A percentile compares a stretch with the other conserved stretches of the same genome.
Evolutionary conservation across 2,329 filamentous ascomycete species (phyloP).

Genomic region (Polytolypa hystricis): DNA sequence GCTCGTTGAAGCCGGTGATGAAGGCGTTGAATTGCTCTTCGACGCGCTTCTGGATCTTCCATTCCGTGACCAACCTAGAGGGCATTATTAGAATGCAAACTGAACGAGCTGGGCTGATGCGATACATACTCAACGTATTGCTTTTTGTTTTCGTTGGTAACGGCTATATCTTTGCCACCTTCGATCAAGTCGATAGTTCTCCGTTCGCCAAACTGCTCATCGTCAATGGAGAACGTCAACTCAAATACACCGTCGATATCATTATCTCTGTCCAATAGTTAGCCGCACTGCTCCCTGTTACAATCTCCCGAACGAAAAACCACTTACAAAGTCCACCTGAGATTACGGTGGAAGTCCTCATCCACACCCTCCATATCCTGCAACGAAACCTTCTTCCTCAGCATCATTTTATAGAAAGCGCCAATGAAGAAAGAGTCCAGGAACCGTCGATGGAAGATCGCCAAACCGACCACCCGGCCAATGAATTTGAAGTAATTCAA

Average conservation of each 20-base stretch:
- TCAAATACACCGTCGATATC: conserved; percentile 93
- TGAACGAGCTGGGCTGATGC: not conserved
- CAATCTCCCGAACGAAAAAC: not conserved
- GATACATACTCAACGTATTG: conserved; percentile 79
- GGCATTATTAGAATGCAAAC: not conserved
- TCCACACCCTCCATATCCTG: conserved; percentile 99
- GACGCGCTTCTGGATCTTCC: conserved; percentile 97
- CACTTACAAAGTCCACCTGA: conserved; percentile 80
- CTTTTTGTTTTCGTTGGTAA: conserved; percentile 97
- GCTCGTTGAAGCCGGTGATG: conserved; percentile 92
- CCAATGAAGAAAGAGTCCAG: conserved; percentile 98
- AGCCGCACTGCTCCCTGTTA: too few species aligned
- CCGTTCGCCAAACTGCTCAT: conserved; percentile 91
- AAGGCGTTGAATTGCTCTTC: conserved; percentile 98
- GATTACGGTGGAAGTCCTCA: conserved; percentile 89
- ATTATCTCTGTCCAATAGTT: conserved; percentile 53
- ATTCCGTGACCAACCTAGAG: conserved; percentile 78
- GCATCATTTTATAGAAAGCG: conserved; percentile 98
- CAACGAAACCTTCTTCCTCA: conserved; percentile 81
- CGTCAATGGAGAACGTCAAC: conserved; percentile 91
- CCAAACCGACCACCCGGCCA: conserved; percentile 86
- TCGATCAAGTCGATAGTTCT: conserved; percentile 91
- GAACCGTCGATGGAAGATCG: conserved; percentile 96
- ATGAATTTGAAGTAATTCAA: conserved; percentile 99
- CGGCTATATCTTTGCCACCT: conserved; percentile 78